These are phyloP conservation scores for Ophiostoma perfectum DNA, from an alignment of 2,329 filamentous ascomycete species.

Conservation along the genomic window DNA sequence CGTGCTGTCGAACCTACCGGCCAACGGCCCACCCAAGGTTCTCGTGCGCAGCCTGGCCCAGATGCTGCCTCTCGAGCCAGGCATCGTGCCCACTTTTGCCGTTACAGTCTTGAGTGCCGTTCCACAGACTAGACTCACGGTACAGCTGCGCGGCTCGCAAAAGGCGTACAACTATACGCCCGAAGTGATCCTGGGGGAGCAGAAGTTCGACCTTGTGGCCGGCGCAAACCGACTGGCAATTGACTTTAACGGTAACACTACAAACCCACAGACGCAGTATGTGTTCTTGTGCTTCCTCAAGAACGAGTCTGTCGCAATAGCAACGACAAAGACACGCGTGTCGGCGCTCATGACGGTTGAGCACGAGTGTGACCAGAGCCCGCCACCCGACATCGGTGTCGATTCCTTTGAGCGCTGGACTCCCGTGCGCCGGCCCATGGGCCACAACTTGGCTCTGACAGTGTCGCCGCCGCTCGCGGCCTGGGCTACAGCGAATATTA, in stretches of 20 bases:
- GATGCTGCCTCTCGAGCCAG: slow-evolving; percentile 28
- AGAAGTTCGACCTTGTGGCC: background rate
- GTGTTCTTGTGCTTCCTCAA: slow-evolving; percentile 29
- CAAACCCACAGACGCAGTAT: slow-evolving; percentile 29
- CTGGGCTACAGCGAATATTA: slow-evolving; percentile 22
- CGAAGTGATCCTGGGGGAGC: slow-evolving; percentile 27
- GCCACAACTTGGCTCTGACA: slow-evolving; percentile 28
- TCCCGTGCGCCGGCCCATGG: slow-evolving; percentile 29
- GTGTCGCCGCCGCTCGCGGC: slow-evolving; percentile 23
- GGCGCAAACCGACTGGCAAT: slow-evolving; percentile 16
- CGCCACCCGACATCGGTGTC: slow-evolving; percentile 28
- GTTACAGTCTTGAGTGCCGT: slow-evolving; percentile 23
- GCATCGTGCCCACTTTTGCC: slow-evolving; percentile 25
- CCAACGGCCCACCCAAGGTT: slow-evolving; percentile 29
- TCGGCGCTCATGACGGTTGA: slow-evolving; percentile 29
- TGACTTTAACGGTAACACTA: slow-evolving; percentile 19
- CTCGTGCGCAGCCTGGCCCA: slow-evolving; percentile 28
- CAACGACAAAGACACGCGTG: slow-evolving; percentile 26
- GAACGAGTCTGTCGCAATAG: slow-evolving; percentile 28
- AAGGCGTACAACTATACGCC: slow-evolving; percentile 30
- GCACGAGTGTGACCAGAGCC: slow-evolving; percentile 29
- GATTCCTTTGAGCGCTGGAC: slow-evolving; percentile 30
- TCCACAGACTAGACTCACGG: slow-evolving; percentile 24
- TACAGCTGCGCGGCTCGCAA: slow-evolving; percentile 29
- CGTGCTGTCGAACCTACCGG: slow-evolving; percentile 24